A percentile compares a stretch with the other conserved stretches of the same genome.
phyloP scores from a whole-genome alignment of 148 eudicot species.

The Chenopodium album region DNA sequence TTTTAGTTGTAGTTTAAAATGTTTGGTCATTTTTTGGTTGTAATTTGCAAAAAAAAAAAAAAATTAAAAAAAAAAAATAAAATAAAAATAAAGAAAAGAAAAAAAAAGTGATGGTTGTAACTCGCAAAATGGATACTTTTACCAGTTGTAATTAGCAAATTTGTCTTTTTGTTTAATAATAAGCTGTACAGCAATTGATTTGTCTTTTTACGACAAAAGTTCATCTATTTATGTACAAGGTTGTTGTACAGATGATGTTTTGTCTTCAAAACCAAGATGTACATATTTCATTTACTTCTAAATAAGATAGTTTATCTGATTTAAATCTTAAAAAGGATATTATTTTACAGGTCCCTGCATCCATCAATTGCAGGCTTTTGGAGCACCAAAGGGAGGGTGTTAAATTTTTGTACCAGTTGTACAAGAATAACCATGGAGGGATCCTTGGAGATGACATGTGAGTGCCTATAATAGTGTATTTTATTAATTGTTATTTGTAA shows the following conservation, averaged over 20 bases:
- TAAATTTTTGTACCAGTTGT: constrained; percentile 69
- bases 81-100: too few species aligned
- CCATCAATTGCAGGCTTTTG: constrained; percentile 88
- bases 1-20: too few species aligned
- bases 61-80: too few species aligned
- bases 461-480: constrained; percentile 28
- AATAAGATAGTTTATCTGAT: not conserved
- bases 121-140: too few species aligned
- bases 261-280: not conserved
- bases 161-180: too few species aligned
- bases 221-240: not conserved
- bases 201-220: not conserved
- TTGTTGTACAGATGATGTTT: not conserved
- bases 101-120: too few species aligned
- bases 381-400: constrained; percentile 89
- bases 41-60: too few species aligned
- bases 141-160: too few species aligned
- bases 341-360: constrained; percentile 77
- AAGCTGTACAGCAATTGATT: too few species aligned
- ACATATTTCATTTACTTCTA: not conserved
- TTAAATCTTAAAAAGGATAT: not conserved
- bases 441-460: constrained; percentile 98
- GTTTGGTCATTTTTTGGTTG: too few species aligned
- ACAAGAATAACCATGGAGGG: constrained; percentile 89
- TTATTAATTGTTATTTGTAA: not conserved